These are phyloP conservation scores for Paraphoma chrysanthemicola DNA, from an alignment of 2,329 filamentous ascomycete genomes.

Conservation along the genomic window DNA sequence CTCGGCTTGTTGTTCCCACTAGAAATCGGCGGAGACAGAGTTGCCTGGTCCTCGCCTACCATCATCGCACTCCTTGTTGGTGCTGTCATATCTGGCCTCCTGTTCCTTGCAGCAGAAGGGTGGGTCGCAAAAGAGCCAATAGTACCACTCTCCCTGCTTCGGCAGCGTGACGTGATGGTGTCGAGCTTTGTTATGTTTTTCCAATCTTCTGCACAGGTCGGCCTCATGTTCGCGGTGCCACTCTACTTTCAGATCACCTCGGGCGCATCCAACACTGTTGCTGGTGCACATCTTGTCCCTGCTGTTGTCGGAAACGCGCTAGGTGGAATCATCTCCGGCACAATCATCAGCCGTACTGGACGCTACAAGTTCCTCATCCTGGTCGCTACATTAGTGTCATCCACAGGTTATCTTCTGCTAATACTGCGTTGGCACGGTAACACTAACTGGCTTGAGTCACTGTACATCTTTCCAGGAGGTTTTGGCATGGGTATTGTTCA, in stretches of 20 bases:
- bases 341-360: conserved; percentile 25
- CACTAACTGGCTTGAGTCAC: conserved; percentile 33
- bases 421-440: conserved; percentile 37
- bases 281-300: conserved; percentile 69
- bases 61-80: conserved; percentile 43
- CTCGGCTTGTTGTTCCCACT: conserved; percentile 55
- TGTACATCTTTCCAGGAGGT: conserved; percentile 37
- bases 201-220: conserved; percentile 66
- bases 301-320: conserved; percentile 72
- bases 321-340: conserved; percentile 67
- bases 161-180: conserved; percentile 59
- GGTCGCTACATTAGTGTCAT: conserved; percentile 21
- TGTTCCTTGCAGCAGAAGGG: conserved; percentile 47
- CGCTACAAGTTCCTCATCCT: conserved; percentile 32
- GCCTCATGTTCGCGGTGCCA: conserved; percentile 70
- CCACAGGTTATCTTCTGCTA: conserved; percentile 29
- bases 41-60: conserved; percentile 47
- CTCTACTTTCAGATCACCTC: conserved; percentile 73
- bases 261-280: conserved; percentile 63
- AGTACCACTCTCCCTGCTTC: conserved; percentile 63
- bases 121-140: conserved; percentile 62
- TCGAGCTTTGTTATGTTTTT: conserved; percentile 61
- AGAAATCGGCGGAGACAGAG: conserved; percentile 56
- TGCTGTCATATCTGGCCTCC: conserved; percentile 28
- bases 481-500: conserved; percentile 34